These are phyloP conservation scores for Trichoderma harzianum DNA, from an alignment of 2,329 filamentous ascomycete species.

Conservation along the genomic window DNA sequence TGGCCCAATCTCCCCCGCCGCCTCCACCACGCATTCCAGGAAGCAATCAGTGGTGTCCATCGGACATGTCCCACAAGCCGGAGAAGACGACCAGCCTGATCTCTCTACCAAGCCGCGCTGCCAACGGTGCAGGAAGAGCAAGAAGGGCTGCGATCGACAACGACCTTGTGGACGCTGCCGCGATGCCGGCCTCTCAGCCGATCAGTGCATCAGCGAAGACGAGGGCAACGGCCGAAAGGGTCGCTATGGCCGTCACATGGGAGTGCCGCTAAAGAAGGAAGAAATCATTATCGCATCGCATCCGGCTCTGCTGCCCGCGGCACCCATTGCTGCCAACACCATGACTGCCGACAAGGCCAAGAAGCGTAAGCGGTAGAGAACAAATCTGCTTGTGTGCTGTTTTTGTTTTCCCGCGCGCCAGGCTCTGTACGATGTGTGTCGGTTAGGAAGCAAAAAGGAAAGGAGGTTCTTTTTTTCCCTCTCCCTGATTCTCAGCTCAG, in stretches of 20 bases:
- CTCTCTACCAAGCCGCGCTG: slow-evolving; percentile 94
- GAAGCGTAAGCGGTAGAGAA: slow-evolving; percentile 57
- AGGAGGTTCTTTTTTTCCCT: background rate
- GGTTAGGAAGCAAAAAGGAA: background rate
- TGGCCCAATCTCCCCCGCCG: slow-evolving; percentile 55
- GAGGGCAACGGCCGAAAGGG: slow-evolving; percentile 97
- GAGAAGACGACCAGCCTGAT: slow-evolving; percentile 86
- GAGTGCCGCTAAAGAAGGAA: slow-evolving; percentile 60
- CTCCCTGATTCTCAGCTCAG: background rate
- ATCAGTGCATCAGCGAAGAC: slow-evolving; percentile 95
- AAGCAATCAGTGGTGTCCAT: slow-evolving; percentile 70
- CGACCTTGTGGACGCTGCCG: slow-evolving; percentile 92
- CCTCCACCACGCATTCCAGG: slow-evolving; percentile 68
- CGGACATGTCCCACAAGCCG: slow-evolving; percentile 47
- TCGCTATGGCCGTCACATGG: slow-evolving; percentile 75
- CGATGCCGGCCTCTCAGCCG: slow-evolving; percentile 88
- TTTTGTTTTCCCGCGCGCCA: background rate
- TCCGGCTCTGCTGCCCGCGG: slow-evolving; percentile 41
- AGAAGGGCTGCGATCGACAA: slow-evolving; percentile 97
- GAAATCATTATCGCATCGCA: slow-evolving; percentile 42
- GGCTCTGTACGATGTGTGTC: slow-evolving; percentile 10
- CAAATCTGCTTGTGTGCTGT: background rate
- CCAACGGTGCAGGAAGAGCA: slow-evolving; percentile 98
- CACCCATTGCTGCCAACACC: slow-evolving; percentile 37
- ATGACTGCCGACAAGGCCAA: slow-evolving; percentile 51